A percentile compares a stretch with the other conserved stretches of the same genome.
phyloP scores from a whole-genome alignment of 441 rosid genomes.

The Mallotus japonicus region DNA sequence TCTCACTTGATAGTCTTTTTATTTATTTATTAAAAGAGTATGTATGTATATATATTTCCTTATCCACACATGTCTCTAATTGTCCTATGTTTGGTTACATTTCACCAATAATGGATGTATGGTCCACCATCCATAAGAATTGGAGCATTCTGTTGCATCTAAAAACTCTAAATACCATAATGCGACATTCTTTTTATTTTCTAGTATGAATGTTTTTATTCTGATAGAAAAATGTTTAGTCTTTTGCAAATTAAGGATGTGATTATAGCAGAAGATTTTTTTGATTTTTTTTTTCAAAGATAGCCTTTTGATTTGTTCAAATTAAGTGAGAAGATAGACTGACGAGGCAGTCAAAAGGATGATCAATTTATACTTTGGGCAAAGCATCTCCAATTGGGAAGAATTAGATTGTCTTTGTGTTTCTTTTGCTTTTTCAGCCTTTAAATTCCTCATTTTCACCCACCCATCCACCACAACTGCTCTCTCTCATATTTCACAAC shows the following conservation, averaged over 20 bases:
- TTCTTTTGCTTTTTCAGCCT: slow-evolving; percentile 41
- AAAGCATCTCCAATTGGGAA: slow-evolving; percentile 31
- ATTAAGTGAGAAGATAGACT: slow-evolving; percentile 7
- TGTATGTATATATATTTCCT: too few species aligned
- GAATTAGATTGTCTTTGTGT: slow-evolving; percentile 23
- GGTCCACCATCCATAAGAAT: slow-evolving; percentile 1
- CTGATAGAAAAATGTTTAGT: background rate
- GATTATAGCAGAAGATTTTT: background rate
- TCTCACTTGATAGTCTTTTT: background rate
- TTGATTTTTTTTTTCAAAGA: background rate
- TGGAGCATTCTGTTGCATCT: background rate
- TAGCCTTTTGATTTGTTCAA: background rate
- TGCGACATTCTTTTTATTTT: background rate
- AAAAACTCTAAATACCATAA: background rate
- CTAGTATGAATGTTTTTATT: background rate
- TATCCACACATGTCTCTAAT: background rate
- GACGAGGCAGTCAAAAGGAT: slow-evolving; percentile 40
- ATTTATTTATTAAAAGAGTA: background rate
- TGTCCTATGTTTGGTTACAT: background rate
- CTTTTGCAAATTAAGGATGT: background rate
- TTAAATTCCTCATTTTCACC: slow-evolving; percentile 14
- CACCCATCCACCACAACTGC: slow-evolving; percentile 15
- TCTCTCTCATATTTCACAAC: slow-evolving; percentile 1
- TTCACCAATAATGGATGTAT: slow-evolving; percentile 10
- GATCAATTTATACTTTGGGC: slow-evolving; percentile 36